Evolutionary conservation across 2,329 filamentous ascomycete species (phyloP), one percentile per base, ranked within the genome.

Genomic region (Cladosporium sp.): DNA sequence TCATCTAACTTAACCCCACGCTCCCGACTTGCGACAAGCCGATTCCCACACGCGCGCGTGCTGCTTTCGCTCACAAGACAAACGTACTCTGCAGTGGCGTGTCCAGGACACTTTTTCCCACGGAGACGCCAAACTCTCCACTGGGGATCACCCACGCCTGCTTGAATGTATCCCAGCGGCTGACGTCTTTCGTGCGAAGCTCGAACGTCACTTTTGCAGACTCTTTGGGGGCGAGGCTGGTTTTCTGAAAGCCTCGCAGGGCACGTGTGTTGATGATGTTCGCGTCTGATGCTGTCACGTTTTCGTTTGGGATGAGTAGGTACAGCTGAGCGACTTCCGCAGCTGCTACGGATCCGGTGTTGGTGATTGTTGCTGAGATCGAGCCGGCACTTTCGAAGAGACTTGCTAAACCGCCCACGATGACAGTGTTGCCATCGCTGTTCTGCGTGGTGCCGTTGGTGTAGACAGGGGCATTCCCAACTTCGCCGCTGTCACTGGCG

Each of bases 261-360:
- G 59, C 57, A 42, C 59, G 56, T 15, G 61, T 64, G 25, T 57
- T 57, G 2, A 58, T 50, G 76, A 69, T 54, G 68, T 70, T 20
- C 76, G 77, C 62, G 42, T 58, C 94, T 75, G 77, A 63, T 36
- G 55, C 94, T 18, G 40, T 76, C 41, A 66, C 68, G 12, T 53
- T 87, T 11, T 55, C 55, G 13, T 58, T 53, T 0, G 62, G 62
- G 9, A 67, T 62, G 19, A 60, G 49, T 6, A 69, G 42, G 51
- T 67, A 68, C 15, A 80, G 58, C 59, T 80, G 78, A 5, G 74
- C 72, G 39, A 80, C 76, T 55, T 80, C 78, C 19, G 76, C 71
- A 30, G 76, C 78, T 12, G 58, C 57, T 36, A 76, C 61, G 3
- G 59, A 58, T 19, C 78, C 78, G 1, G 72, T 76, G 63, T 80